Evolutionary conservation across 495 filamentous ascomycete genomes (phyloP).

Genomic region (Penicillium paradoxum): DNA sequence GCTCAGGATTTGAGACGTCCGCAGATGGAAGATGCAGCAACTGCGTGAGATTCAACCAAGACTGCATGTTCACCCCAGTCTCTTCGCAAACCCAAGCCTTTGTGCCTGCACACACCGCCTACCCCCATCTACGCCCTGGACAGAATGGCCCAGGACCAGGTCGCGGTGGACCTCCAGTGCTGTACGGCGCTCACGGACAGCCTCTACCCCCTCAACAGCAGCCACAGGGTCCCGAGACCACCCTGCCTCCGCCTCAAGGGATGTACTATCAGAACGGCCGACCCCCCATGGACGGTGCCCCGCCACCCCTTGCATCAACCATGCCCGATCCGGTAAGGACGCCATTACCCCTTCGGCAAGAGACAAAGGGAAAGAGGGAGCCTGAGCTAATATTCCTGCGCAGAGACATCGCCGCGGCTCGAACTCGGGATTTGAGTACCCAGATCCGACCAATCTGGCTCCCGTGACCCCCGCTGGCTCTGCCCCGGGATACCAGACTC

Average conservation of each 20-base stretch:
- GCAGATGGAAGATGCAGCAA: conserved; percentile 76
- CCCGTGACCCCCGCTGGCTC: conserved; percentile 49
- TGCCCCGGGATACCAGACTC: conserved; percentile 44
- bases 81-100: conserved; percentile 80
- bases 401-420: conserved; percentile 48
- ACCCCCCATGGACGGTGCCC: conserved; percentile 35
- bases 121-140: conserved; percentile 49
- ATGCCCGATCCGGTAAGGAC: conserved; percentile 48
- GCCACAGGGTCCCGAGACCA: conserved; percentile 41
- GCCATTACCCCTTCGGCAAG: conserved; percentile 14
- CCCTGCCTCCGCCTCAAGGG: conserved; percentile 47
- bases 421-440: conserved; percentile 47
- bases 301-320: conserved; percentile 32
- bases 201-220: conserved; percentile 57
- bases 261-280: conserved; percentile 39
- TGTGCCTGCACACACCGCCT: conserved; percentile 71
- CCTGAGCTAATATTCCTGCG: conserved; percentile 21
- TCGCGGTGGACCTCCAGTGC: conserved; percentile 36
- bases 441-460: conserved; percentile 51
- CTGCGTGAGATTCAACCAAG: conserved; percentile 74
- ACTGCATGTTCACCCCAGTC: conserved; percentile 82
- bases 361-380: neutral
- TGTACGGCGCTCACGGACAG: conserved; percentile 76
- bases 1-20: conserved; percentile 75
- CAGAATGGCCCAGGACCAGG: conserved; percentile 40